Conservation (phyloP, 495 filamentous ascomycete genomes). For the Aspergillus bridgeri region DNA sequence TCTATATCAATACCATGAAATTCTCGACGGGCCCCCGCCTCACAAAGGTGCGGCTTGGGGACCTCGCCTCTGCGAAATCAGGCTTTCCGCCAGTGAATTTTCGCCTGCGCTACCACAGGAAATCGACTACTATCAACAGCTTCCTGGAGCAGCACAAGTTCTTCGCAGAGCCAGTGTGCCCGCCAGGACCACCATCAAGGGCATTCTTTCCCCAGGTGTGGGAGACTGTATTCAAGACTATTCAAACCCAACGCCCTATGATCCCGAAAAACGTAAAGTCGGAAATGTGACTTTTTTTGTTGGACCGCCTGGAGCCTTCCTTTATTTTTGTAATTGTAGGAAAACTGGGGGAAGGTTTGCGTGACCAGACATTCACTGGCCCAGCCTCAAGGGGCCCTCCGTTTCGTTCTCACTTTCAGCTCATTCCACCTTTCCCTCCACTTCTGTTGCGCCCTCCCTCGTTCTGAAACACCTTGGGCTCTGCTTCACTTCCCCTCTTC, state of each 20-base stretch:
- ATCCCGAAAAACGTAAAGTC: conserved; percentile 2
- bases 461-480: not conserved
- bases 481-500: not conserved
- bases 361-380: not conserved
- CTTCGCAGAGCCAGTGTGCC: conserved; percentile 31
- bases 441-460: not conserved
- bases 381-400: not conserved
- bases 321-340: not conserved
- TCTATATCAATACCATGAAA: conserved; percentile 71
- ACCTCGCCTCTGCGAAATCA: conserved; percentile 32
- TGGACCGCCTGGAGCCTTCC: not conserved
- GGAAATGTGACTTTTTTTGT: not conserved
- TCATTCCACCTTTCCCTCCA: conserved; percentile 3
- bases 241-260: conserved; percentile 21
- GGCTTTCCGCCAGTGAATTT: conserved; percentile 39
- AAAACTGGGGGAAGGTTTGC: not conserved
- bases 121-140: conserved; percentile 12
- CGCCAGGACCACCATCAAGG: conserved; percentile 30
- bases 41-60: conserved; percentile 37
- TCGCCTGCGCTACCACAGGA: conserved; percentile 5
- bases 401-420: conserved; percentile 4
- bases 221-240: conserved; percentile 38
- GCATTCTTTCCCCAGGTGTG: conserved; percentile 44
- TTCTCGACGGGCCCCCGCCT: conserved; percentile 45
- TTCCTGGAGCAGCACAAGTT: conserved; percentile 19